Conservation (phyloP, 164 flowering plant genomes). For the Pachysandra terminalis region DNA sequence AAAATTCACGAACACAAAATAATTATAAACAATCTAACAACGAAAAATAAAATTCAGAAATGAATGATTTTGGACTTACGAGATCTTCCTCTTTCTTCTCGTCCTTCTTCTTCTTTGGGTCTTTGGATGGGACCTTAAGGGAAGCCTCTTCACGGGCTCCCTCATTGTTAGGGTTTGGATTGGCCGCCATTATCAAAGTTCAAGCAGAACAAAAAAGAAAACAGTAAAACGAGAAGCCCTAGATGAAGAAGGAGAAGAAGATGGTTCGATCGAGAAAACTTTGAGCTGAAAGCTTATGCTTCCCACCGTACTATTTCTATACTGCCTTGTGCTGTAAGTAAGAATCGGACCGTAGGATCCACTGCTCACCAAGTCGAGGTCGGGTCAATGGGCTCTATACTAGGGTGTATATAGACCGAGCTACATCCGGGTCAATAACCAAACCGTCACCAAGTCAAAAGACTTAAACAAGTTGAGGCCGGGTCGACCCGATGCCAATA, state of each 20-base stretch:
- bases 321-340: no score
- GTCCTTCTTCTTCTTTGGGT: constrained; percentile 75
- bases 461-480: no score
- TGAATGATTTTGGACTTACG: constrained; percentile 33
- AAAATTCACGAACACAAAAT: neutral
- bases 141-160: constrained; percentile 36
- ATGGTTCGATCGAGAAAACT: neutral
- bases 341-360: no score
- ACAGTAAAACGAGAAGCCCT: neutral
- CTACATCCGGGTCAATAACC: no score
- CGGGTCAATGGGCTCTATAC: no score
- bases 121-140: constrained; percentile 60
- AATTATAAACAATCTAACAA: neutral
- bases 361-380: no score
- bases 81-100: constrained; percentile 93
- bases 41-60: neutral
- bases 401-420: no score
- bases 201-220: no score
- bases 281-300: neutral
- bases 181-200: constrained; percentile 39
- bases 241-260: neutral
- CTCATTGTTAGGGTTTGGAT: constrained; percentile 32
- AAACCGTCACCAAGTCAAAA: no score
- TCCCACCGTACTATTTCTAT: no score
- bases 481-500: no score